These are phyloP conservation scores for Arabidopsis suecica DNA, from an alignment of 345 rosid genomes.

Conservation along the genomic window DNA sequence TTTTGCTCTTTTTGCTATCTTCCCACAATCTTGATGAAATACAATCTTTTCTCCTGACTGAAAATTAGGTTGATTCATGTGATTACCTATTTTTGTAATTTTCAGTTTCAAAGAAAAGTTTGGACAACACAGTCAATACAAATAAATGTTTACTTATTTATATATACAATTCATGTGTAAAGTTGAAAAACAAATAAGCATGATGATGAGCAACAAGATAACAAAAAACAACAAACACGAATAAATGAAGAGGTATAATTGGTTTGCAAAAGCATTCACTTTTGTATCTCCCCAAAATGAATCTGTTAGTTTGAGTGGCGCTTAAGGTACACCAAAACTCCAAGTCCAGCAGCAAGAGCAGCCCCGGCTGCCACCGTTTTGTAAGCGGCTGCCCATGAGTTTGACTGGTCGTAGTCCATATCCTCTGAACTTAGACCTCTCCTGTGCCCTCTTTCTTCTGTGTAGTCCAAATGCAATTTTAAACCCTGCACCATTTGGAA, in stretches of 20 bases:
- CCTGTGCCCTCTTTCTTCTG: constrained; percentile 44
- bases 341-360: constrained; percentile 85
- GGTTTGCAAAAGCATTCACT: background rate
- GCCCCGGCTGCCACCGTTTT: constrained; percentile 92
- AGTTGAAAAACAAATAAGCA: background rate
- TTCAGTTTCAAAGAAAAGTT: no score
- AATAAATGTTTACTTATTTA: background rate
- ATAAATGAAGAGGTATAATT: constrained; percentile 1
- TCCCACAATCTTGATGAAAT: no score
- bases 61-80: no score
- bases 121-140: constrained; percentile 1
- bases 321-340: constrained; percentile 76
- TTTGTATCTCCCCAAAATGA: constrained; percentile 17
- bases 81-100: no score
- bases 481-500: constrained; percentile 63
- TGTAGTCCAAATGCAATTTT: constrained; percentile 82
- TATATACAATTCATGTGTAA: constrained; percentile 13
- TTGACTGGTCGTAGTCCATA: constrained; percentile 60
- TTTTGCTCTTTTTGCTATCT: no score
- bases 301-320: constrained; percentile 57
- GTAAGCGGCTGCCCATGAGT: constrained; percentile 93
- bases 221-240: background rate
- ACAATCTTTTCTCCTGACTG: no score
- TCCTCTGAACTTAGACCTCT: constrained; percentile 51
- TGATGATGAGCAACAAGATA: background rate